A percentile compares a stretch with the other conserved stretches of the same genome.
Evolutionary conservation across 2,329 filamentous ascomycete species (phyloP).

Genomic region (Alternaria triticimaculans): DNA sequence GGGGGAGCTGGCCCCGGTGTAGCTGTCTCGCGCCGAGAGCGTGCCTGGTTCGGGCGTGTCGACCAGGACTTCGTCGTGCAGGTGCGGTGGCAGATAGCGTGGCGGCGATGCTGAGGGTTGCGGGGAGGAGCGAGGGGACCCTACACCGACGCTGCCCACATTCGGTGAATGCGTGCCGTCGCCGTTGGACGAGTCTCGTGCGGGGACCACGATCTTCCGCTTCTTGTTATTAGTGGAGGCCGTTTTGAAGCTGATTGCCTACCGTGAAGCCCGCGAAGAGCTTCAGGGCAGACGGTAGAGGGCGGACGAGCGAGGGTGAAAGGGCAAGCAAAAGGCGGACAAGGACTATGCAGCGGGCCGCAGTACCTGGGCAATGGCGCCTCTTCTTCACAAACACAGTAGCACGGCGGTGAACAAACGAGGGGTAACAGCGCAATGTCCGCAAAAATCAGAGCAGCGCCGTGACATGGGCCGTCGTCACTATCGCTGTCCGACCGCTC

Average conservation of each 20-base stretch:
- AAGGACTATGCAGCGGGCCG: conserved; percentile 17
- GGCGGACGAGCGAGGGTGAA: conserved; percentile 8
- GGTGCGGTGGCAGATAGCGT: conserved; percentile 62
- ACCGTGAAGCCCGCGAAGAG: conserved; percentile 47
- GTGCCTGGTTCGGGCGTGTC: conserved; percentile 41
- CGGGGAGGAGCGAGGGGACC: conserved; percentile 48
- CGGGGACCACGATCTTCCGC: conserved; percentile 53
- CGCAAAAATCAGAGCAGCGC: conserved; percentile 31
- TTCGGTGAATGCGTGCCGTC: conserved; percentile 36
- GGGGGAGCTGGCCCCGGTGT: conserved; percentile 54
- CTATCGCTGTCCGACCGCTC: conserved; percentile 15
- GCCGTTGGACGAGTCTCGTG: conserved; percentile 19
- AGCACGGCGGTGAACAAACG: conserved; percentile 18
- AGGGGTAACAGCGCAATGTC: conserved; percentile 28
- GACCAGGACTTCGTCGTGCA: conserved; percentile 58
- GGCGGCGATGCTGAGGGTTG: conserved; percentile 49
- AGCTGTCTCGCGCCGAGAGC: conserved; percentile 40
- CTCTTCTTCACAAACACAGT: conserved; percentile 9
- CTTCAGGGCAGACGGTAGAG: conserved; percentile 42
- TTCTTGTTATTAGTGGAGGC: conserved; percentile 56
- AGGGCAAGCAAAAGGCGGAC: not conserved
- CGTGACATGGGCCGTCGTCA: conserved; percentile 28
- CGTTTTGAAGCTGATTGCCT: conserved; percentile 49
- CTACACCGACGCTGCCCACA: conserved; percentile 37
- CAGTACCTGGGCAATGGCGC: conserved; percentile 5